Base-by-base conservation (phyloP, 495 filamentous ascomycete genomes). In the Lindgomyces ingoldianus region DNA sequence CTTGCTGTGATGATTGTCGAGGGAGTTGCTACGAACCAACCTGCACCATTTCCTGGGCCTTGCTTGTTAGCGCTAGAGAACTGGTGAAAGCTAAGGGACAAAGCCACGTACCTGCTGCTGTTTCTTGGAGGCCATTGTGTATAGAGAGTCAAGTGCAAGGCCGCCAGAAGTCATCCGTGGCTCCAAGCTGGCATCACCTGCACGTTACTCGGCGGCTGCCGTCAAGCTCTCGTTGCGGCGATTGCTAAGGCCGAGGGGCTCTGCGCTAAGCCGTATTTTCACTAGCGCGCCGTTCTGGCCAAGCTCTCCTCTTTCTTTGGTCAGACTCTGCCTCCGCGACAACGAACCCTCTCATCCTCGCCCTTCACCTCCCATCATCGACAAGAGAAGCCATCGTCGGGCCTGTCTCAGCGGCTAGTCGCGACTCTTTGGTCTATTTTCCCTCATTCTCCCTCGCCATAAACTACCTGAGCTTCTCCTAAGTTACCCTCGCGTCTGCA, bases 41-140 rank as follows among this genome's bases (percentile, higher is more conserved):
- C 87, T 98, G 93, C 66, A 96, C 90, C 94, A 98, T 98, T 85
- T 98, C 93, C 93, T 98, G 73, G 48, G 10, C 21, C 55, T 18
- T 29, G 22, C 6, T 29, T 30, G 60, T 57, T 57, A 42, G 50
- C 27, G 25, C 11, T 49, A 48, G n/a, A 36, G 6, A 27, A 58
- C 33, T 30, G 21, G 21, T 6, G 19, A 25, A 18, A 25, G 29
- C 18, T 18, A 12, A 44, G 25, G 12, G 46, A 47, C 16, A 21
- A 60, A 62, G 62, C 21, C 1, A 25, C 57, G 24, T 57, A 67
- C 64, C 57, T 61, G 57, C 57, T 73, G 69, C 51, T 70, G 56
- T 59, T 69, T 74, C 33, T 72, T 73, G 47, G 71, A 72, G 26
- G 60, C 55, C 72, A 74, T 74, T 60, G 48, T 62, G 59, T 18